These are phyloP conservation scores for Talaromyces sp. DNA, from an alignment of 2,329 filamentous ascomycete genomes.

Conservation along the genomic window DNA sequence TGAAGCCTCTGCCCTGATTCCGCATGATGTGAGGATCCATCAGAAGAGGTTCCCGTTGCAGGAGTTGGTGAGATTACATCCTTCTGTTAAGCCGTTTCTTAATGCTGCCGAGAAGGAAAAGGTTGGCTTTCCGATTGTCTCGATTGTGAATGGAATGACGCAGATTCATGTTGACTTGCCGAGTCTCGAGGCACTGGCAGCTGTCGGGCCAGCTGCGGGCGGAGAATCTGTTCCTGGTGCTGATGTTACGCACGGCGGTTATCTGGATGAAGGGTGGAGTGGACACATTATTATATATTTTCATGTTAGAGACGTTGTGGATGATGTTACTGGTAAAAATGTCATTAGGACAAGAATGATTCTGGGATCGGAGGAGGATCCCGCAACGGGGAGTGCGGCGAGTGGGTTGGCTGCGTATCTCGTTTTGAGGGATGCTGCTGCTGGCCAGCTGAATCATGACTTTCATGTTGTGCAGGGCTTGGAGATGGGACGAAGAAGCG, in stretches of 20 bases:
- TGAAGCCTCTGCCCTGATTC: conserved; percentile 22
- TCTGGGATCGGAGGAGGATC: conserved; percentile 26
- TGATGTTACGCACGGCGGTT: conserved; percentile 10
- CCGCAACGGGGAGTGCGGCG: conserved; percentile 54
- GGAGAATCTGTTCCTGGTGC: conserved; percentile 21
- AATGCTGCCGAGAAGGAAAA: background rate
- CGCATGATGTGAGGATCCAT: conserved; percentile 35
- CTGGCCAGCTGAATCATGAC: conserved; percentile 28
- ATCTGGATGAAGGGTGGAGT: conserved; percentile 33
- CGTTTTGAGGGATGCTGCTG: conserved; percentile 39
- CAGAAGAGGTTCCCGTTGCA: conserved; percentile 20
- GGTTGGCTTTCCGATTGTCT: conserved; percentile 29
- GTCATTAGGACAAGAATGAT: conserved; percentile 32
- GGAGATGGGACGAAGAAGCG: conserved; percentile 56
- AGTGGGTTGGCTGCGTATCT: conserved; percentile 54
- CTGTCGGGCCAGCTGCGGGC: conserved; percentile 22
- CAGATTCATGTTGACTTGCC: conserved; percentile 63
- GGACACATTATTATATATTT: conserved; percentile 29
- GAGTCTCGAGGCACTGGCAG: conserved; percentile 53
- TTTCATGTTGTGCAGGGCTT: conserved; percentile 61
- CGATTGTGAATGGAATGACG: conserved; percentile 39
- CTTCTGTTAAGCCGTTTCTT: conserved; percentile 23
- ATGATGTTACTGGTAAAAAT: conserved; percentile 47
- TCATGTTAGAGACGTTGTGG: conserved; percentile 44
- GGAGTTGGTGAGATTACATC: conserved; percentile 26